A percentile compares a stretch with the other conserved stretches of the same genome.
Evolutionary conservation across 2,329 filamentous ascomycete species (phyloP).

Genomic region (Claviceps sp.): DNA sequence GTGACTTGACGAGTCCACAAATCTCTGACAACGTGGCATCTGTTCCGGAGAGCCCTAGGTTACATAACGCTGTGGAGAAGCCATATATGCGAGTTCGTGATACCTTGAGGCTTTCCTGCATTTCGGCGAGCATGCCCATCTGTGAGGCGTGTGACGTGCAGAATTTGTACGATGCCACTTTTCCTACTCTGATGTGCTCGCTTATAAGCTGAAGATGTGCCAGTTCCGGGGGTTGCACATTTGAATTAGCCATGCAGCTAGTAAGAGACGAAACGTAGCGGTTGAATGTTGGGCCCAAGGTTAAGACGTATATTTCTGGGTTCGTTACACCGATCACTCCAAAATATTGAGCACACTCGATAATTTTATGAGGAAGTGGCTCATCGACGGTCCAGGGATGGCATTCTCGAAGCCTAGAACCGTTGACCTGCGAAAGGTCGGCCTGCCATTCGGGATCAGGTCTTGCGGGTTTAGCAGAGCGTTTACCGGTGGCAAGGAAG

Average conservation of each 20-base stretch:
- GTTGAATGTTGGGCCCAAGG: slow-evolving; percentile 22
- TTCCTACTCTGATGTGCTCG: slow-evolving; percentile 23
- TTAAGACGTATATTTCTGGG: slow-evolving; percentile 23
- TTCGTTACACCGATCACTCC: slow-evolving; percentile 21
- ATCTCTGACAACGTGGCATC: slow-evolving; percentile 1
- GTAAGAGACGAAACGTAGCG: slow-evolving; percentile 25
- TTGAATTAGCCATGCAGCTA: slow-evolving; percentile 18
- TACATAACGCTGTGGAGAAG: slow-evolving; percentile 1
- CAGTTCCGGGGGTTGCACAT: slow-evolving; percentile 19
- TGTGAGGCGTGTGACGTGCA: slow-evolving; percentile 8
- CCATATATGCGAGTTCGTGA: slow-evolving; percentile 6
- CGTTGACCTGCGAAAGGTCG: slow-evolving; percentile 6
- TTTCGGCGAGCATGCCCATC: not conserved
- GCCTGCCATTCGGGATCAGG: slow-evolving; percentile 11
- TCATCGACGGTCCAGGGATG: slow-evolving; percentile 22
- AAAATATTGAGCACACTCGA: slow-evolving; percentile 16
- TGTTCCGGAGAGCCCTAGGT: not conserved
- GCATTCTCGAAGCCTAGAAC: slow-evolving; percentile 8
- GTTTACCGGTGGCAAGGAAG: slow-evolving; percentile 36
- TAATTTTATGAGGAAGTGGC: slow-evolving; percentile 19
- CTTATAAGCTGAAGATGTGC: slow-evolving; percentile 21
- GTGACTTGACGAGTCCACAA: not conserved
- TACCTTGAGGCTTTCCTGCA: not conserved
- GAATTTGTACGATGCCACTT: slow-evolving; percentile 23
- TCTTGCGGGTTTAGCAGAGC: slow-evolving; percentile 16